Percentiles rank a stretch among this genome's conserved stretches.
phyloP scores from a whole-genome alignment of 345 rosid genomes.

The Eucalyptus regnans region DNA sequence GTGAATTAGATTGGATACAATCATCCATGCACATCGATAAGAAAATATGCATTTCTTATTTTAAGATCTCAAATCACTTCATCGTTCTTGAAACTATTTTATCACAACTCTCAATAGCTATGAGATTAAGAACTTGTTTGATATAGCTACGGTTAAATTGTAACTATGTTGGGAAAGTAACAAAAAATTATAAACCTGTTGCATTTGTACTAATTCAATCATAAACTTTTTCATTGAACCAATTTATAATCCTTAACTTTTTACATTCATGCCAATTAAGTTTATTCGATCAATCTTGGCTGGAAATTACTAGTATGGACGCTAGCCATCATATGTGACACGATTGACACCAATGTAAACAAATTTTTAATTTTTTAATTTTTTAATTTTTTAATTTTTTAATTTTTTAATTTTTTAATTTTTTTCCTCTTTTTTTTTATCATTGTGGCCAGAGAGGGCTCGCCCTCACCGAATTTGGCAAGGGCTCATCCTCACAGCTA shows the following conservation, averaged over 20 bases:
- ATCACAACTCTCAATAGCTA: neutral
- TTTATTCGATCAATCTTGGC: neutral
- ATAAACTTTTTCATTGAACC: neutral
- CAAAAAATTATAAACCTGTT: neutral
- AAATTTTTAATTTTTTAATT: too few species aligned
- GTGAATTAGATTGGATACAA: neutral
- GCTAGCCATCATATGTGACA: neutral
- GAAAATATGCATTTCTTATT: neutral
- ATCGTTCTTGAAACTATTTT: neutral
- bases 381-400: too few species aligned
- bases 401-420: too few species aligned
- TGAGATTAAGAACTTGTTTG: neutral
- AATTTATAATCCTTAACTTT: too few species aligned
- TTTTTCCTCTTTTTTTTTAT: too few species aligned
- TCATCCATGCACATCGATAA: neutral
- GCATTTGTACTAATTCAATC: too few species aligned
- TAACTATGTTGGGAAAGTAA: neutral
- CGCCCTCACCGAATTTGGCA: neutral
- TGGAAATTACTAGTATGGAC: neutral
- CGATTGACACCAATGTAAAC: rapidly evolving
- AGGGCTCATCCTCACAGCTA: neutral
- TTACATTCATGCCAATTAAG: too few species aligned
- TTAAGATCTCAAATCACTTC: neutral
- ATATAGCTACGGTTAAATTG: neutral
- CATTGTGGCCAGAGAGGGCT: rapidly evolving